Base-by-base conservation (phyloP, 345 rosid genomes). In the Schrenkiella parvula region DNA sequence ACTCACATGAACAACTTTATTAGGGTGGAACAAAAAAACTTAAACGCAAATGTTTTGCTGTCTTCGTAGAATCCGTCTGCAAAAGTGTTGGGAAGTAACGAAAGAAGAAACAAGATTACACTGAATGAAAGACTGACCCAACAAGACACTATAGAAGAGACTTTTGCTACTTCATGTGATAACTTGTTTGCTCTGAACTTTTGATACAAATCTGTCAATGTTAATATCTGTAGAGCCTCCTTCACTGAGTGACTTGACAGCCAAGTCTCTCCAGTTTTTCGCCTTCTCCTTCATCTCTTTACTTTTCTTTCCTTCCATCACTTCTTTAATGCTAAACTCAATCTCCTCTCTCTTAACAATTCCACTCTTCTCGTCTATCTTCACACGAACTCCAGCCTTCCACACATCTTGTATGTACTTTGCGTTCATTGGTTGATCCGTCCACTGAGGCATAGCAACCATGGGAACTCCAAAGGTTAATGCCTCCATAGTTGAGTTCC, bases 401-500 rank as follows among this genome's bases (percentile, higher is more conserved):
- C 93, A 84, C 9, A 83, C 84, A 73, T 83, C 86, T 75, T 78
- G 75, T 23, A 88, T 77, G 6, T 80, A 75, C 75, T 86, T 88
- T 0, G 87, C 81, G 42, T 88, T 79, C 2, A 80, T 72, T 0
- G 86, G 74, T 19, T 85, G 89, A 66, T 84, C 85, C 0, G 80
- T 75, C 85, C 84, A 80, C 23, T 82, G 85, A 6, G 88, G 83
- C 85, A 84, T 84, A 4, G 78, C 75, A 52, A 84, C 81, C 82
- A 84, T 78, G 0, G 85, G 85, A 39, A 84, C 81, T 21, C 85
- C 85, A 21, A 83, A 78, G 67, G 82, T 66, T 66, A 85, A 25
- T 0, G 85, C 82, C 66, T 85, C 87, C 9, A 85, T 52, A 0
- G 87, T 83, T 1, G 87, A 85, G 70, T 88, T 88, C 93, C 91